Conservation (phyloP, 1,139 yeast genomes). For the Yamadazyma triangularis region DNA sequence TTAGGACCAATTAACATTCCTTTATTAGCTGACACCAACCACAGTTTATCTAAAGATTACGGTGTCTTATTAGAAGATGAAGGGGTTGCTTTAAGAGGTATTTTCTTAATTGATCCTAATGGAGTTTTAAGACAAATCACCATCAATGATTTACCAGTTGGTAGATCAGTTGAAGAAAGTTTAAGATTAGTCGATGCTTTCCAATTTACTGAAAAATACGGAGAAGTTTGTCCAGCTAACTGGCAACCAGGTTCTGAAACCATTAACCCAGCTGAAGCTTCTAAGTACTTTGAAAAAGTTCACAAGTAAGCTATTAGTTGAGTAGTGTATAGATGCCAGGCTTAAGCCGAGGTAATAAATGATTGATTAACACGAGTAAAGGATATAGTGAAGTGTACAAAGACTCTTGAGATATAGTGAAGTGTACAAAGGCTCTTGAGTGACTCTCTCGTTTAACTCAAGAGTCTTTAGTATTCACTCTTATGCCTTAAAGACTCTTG, state of each 20-base stretch:
- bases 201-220: slow-evolving; percentile 98
- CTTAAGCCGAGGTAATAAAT: too few relatives aligned
- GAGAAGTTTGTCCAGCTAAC: slow-evolving; percentile 99
- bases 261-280: slow-evolving; percentile 82
- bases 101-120: slow-evolving; percentile 94
- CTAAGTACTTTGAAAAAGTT: slow-evolving; percentile 71
- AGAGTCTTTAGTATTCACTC: too few relatives aligned
- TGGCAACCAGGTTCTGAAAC: slow-evolving; percentile 98
- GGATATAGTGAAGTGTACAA: too few relatives aligned
- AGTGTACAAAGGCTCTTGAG: too few relatives aligned
- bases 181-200: slow-evolving; percentile 96
- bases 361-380: too few relatives aligned
- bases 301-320: slow-evolving; percentile 20
- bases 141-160: slow-evolving; percentile 97
- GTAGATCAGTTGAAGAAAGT: slow-evolving; percentile 97
- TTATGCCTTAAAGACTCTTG: too few relatives aligned
- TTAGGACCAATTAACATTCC: slow-evolving; percentile 93
- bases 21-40: slow-evolving; percentile 95
- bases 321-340: too few relatives aligned
- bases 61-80: slow-evolving; percentile 95
- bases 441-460: too few relatives aligned
- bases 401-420: too few relatives aligned
- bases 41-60: slow-evolving; percentile 88
- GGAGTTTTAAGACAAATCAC: slow-evolving; percentile 94
- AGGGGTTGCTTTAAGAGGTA: slow-evolving; percentile 96